Percentiles rank a stretch among this genome's conserved stretches.
These are phyloP conservation scores for Suhomyces chickasaworum DNA, from an alignment of 1,139 yeast species.

Conservation along the genomic window DNA sequence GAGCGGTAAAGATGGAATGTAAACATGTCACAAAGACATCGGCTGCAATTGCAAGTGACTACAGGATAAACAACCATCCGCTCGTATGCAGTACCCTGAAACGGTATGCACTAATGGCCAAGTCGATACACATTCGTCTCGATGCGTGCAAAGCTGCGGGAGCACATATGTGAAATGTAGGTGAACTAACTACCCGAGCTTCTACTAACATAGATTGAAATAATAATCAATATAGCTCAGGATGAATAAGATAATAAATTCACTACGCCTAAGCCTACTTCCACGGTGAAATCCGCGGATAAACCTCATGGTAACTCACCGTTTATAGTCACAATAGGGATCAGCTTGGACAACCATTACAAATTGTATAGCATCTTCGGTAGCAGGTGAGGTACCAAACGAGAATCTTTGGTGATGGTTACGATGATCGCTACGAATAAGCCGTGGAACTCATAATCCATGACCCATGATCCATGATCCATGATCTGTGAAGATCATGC, in stretches of 20 bases:
- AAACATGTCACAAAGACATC: conserved; percentile 1
- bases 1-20: neutral
- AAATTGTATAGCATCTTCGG: neutral
- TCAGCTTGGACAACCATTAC: neutral
- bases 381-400: neutral
- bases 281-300: no score
- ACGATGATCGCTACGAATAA: no score
- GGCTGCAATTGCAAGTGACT: neutral
- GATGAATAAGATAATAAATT: no score
- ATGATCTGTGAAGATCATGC: neutral
- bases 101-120: neutral
- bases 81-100: neutral
- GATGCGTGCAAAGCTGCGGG: no score
- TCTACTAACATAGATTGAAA: no score
- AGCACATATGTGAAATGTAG: neutral
- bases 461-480: no score
- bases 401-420: neutral
- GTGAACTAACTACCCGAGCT: no score
- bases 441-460: no score
- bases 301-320: no score
- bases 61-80: neutral
- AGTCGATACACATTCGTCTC: neutral
- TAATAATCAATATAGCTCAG: no score
- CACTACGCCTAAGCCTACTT: no score
- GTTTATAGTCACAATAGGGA: neutral